Evolutionary conservation across 2,329 filamentous ascomycete genomes (phyloP).

Genomic region (Verticillium albo-atrum): DNA sequence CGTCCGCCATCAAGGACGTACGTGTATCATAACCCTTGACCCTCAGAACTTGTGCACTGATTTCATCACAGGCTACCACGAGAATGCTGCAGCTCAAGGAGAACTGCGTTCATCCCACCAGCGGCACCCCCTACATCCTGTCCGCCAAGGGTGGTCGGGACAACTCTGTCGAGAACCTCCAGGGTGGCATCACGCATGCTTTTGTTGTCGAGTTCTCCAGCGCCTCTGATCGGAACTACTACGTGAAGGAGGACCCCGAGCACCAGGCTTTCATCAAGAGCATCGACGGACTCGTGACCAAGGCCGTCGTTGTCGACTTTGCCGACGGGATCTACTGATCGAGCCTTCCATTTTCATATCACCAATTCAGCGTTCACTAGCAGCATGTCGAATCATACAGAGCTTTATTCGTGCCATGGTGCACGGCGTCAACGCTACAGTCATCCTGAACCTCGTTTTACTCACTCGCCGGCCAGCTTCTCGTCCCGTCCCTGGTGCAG

Average conservation of each 20-base stretch:
- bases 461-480: slow-evolving; percentile 4
- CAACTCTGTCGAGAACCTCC: slow-evolving; percentile 54
- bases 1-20: slow-evolving; percentile 52
- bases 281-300: slow-evolving; percentile 41
- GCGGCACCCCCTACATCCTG: slow-evolving; percentile 56
- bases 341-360: not conserved
- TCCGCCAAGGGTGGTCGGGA: slow-evolving; percentile 55
- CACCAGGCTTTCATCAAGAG: slow-evolving; percentile 57
- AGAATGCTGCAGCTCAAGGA: slow-evolving; percentile 43
- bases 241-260: slow-evolving; percentile 58
- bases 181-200: slow-evolving; percentile 63
- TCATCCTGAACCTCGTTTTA: too few species aligned
- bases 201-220: slow-evolving; percentile 66
- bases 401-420: not conserved
- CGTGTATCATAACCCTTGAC: slow-evolving; percentile 13
- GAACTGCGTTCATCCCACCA: slow-evolving; percentile 57
- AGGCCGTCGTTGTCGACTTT: slow-evolving; percentile 58
- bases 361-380: not conserved
- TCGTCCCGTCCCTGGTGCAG: slow-evolving; percentile 21
- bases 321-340: not conserved
- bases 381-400: not conserved
- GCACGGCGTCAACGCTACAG: too few species aligned
- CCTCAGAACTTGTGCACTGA: not conserved
- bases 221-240: slow-evolving; percentile 64
- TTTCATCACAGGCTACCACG: not conserved